Conservation (phyloP, 192 early-diverging fungal species). For the Mortierella hygrophila region DNA sequence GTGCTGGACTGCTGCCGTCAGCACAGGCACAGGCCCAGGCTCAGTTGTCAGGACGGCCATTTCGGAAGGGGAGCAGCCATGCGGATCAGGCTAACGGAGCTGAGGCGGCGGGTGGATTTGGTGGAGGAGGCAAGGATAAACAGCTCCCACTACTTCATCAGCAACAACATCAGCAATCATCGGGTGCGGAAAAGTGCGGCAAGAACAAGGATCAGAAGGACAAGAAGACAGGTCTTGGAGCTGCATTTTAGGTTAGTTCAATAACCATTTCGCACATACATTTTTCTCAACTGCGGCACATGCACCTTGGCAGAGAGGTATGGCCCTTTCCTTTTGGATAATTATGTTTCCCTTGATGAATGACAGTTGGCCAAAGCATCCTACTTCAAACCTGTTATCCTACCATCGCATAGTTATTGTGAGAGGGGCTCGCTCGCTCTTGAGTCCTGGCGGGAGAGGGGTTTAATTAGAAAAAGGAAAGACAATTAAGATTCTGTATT, state of each 20-base stretch:
- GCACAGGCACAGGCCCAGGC: not conserved
- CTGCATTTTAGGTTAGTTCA: not conserved
- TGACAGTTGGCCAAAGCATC: no score
- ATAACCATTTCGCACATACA: not conserved
- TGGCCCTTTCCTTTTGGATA: no score
- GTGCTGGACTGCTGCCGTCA: not conserved
- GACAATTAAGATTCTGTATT: no score
- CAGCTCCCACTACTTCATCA: not conserved
- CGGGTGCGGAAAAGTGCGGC: not conserved
- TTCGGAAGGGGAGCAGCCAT: not conserved
- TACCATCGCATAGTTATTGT: no score
- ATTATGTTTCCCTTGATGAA: no score
- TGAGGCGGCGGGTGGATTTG: not conserved
- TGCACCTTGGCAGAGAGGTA: no score
- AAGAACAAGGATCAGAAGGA: constrained; percentile 2
- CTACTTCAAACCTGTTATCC: no score
- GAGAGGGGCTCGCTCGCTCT: no score
- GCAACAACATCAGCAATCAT: not conserved
- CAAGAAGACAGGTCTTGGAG: not conserved
- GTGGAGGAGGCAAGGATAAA: not conserved
- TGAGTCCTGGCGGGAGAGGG: no score
- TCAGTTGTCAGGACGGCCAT: not conserved
- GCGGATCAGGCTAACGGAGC: not conserved
- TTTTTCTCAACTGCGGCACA: not conserved
- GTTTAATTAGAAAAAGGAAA: no score